Base-by-base conservation (phyloP, 1,284 basidiomycete species). In the Anthracocystis panici-leucophaei region DNA sequence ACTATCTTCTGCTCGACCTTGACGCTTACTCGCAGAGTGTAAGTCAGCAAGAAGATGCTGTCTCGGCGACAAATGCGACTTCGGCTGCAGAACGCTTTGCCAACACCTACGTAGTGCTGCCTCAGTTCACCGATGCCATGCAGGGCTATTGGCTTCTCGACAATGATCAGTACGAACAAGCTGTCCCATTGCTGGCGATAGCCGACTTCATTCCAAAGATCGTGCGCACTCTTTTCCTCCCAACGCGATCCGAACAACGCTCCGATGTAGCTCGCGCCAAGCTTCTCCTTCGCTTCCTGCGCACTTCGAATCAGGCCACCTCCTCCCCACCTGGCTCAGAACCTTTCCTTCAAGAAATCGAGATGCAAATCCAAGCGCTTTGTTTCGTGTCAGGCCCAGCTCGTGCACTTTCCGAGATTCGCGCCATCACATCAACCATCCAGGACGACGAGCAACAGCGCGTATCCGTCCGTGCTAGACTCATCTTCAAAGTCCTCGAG, bases 71-170 rank as follows among this genome's bases (percentile, higher is more conserved):
- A 5, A 38, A 51, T 21, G 16, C 33, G 0, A 18, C 50, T 10
- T 66, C 51, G 4, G 53, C 49, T 21, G 65, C 74, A 40, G 57
- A 74, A 5, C 46, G 53, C n/a, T 79, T 79, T 27, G 74, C 77
- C 23, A 59, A 64, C 53, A 65, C 58, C n/a, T 71, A 65, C 20
- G 68, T 70, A 0, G 59, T 79, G 16, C 71, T 74, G 25, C 70
- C 74, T 23, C 70, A 74, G 4, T 76, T 73, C 51, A 60, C 63
- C 20, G 65, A 77, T 27, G 65, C 59, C n/a, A 77, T 79, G 77
- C 60, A 66, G 14, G 77, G 75, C 6, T 79, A 79, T 52, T 79
- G 77, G 77, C 58, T 64, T 20, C 66, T 79, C n/a, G 77, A 79
- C 66, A 70, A 70, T 10, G 75, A 73, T 21, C 21, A 63, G 9